phyloP scores from a whole-genome alignment of 2,329 filamentous ascomycete species.

The Curvularia sp. region DNA sequence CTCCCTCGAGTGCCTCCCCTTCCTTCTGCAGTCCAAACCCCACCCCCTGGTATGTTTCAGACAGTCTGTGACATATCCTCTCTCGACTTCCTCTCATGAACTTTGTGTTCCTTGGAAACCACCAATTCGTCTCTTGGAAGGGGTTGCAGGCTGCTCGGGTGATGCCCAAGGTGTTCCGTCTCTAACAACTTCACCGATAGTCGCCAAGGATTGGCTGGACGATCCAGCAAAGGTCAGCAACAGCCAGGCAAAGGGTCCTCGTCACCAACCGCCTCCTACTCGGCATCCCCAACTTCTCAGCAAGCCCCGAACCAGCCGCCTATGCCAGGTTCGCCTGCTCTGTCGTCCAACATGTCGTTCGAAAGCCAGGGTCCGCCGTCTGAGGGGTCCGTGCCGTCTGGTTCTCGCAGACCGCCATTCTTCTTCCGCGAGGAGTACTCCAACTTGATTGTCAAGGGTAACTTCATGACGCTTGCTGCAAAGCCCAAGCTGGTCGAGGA shows the following conservation, averaged over 20 bases:
- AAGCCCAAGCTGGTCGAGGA: slow-evolving; percentile 92
- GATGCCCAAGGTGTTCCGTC: slow-evolving; percentile 21
- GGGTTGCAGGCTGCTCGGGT: background rate
- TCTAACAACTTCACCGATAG: slow-evolving; percentile 39
- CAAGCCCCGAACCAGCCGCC: slow-evolving; percentile 44
- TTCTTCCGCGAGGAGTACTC: slow-evolving; percentile 79
- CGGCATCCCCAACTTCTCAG: slow-evolving; percentile 45
- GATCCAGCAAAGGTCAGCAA: slow-evolving; percentile 51
- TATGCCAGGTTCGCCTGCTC: slow-evolving; percentile 46
- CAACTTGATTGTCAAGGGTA: slow-evolving; percentile 92
- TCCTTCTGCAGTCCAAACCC: slow-evolving; percentile 18
- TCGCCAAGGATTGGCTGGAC: slow-evolving; percentile 54
- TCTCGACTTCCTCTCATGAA: slow-evolving; percentile 29
- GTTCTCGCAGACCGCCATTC: slow-evolving; percentile 72
- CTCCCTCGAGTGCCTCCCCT: slow-evolving; percentile 38
- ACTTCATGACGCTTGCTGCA: slow-evolving; percentile 94
- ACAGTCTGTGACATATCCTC: slow-evolving; percentile 33
- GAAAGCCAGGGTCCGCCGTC: slow-evolving; percentile 62
- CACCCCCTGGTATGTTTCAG: slow-evolving; percentile 40
- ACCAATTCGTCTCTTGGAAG: slow-evolving; percentile 4
- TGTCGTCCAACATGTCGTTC: slow-evolving; percentile 65
- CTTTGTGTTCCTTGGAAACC: slow-evolving; percentile 18
- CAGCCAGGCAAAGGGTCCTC: slow-evolving; percentile 45
- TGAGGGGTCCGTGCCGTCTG: slow-evolving; percentile 45
- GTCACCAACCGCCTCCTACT: slow-evolving; percentile 47